Base-by-base conservation (phyloP, 306 rosid species). In the Hippophae rhamnoides region DNA sequence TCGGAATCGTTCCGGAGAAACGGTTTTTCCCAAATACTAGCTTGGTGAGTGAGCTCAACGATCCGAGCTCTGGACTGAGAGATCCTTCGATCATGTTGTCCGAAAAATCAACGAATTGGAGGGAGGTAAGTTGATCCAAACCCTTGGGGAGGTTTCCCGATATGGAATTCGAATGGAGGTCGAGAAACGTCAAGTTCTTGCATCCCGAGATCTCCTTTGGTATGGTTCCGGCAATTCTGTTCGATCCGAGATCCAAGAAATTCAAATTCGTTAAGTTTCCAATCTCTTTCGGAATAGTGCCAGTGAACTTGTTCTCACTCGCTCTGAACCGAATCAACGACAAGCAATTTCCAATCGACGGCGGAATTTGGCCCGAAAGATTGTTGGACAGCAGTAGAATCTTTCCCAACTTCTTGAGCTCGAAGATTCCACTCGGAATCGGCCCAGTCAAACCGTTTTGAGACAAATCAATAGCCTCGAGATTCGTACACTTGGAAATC, bases 281-380 rank as follows among this genome's bases (percentile, higher is more conserved):
- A 56, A 85, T 75, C 75, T 82, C 67, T 7, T 82, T 68, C 1
- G 99, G 96, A 10, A 92, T 70, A 4, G 40, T 46, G 1, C 99
- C 96, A 0, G 78, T 73, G 10, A 92, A 79, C 72, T 76, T 76
- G 69, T 92, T 92, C 18, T 74, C 41, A 52, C 60, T 85, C 3
- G 82, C 96, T 13, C 96, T 55, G 56, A 92, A 82, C 42, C 96
- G 95, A 72, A 85, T 76, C n/a, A 88, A 72, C 54, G 96, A 79
- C 43, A 93, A 74, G 68, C 93, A 92, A 62, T 92, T 86, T 23
- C 99, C 93, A 55, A 92, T 71, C 61, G 78, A 74, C 10, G 75
- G 62, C 5, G 90, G 88, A 0, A 92, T 76, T 45, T 42, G 77
- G 10, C 89, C 86, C 1, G 89, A 80, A 63, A 92, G 85, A 68